Conservation (phyloP, 768 basidiomycete genomes). For the Obba rivulosa region DNA sequence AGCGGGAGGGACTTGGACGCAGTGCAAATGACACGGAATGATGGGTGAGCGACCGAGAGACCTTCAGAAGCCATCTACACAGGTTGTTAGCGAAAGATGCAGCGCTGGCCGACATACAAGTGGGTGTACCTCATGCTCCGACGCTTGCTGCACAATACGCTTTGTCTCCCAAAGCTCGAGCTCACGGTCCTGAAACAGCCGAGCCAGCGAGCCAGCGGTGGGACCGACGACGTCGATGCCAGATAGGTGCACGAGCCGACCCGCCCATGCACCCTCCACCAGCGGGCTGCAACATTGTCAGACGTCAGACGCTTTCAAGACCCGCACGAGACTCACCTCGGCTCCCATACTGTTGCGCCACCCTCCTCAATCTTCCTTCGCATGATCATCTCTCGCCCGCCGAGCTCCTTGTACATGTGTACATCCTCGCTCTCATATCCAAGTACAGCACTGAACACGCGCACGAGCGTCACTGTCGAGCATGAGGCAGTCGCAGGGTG, state of each 20-base stretch:
- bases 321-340: constrained; percentile 36
- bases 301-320: background rate
- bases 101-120: background rate
- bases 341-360: constrained; percentile 49
- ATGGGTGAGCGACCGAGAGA: constrained; percentile 47
- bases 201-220: constrained; percentile 57
- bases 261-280: constrained; percentile 54
- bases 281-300: constrained; percentile 34
- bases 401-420: constrained; percentile 66
- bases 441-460: constrained; percentile 47
- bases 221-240: constrained; percentile 62
- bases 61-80: constrained; percentile 25
- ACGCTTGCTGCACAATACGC: constrained; percentile 47
- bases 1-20: constrained; percentile 59
- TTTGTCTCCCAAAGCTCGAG: constrained; percentile 60
- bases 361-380: constrained; percentile 50
- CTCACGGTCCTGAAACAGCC: constrained; percentile 58
- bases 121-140: constrained; percentile 37
- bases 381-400: constrained; percentile 63
- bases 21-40: constrained; percentile 57
- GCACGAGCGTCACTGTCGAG: constrained; percentile 53
- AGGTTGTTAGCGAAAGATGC: background rate
- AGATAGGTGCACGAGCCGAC: constrained; percentile 51
- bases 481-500: constrained; percentile 56
- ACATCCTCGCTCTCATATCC: constrained; percentile 57